Conservation (phyloP, 176 grass and related monocot species). For the Oropetium thomaeum region DNA sequence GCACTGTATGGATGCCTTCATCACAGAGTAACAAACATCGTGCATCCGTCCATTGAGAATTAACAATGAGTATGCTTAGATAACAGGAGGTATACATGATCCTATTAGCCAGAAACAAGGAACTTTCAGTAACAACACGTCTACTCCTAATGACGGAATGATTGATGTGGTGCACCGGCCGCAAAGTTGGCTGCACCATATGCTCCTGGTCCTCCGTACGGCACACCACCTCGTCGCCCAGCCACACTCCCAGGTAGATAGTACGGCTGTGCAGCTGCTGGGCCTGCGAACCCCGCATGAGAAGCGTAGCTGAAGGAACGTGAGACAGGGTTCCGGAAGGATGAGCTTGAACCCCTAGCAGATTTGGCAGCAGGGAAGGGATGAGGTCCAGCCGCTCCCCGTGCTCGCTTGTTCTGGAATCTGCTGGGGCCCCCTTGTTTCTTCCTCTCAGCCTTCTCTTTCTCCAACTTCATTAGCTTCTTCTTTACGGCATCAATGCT, state of each 20-base stretch:
- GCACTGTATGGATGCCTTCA: not conserved
- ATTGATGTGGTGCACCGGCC: conserved; percentile 16
- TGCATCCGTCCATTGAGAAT: not conserved
- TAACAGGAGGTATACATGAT: not conserved
- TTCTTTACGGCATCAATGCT: conserved; percentile 43
- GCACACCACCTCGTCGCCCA: conserved; percentile 13
- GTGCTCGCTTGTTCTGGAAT: conserved; percentile 45
- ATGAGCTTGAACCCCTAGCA: conserved; percentile 31
- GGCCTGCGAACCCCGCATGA: conserved; percentile 11
- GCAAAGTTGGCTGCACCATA: conserved; percentile 18
- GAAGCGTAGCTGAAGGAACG: conserved; percentile 32
- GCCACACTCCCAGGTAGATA: conserved; percentile 12
- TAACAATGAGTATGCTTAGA: conserved; percentile 2
- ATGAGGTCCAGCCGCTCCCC: conserved; percentile 13
- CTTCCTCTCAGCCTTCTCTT: conserved; percentile 61
- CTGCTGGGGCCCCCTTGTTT: conserved; percentile 31
- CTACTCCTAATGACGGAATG: conserved; percentile 28
- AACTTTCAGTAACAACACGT: conserved; percentile 18
- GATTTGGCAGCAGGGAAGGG: conserved; percentile 37
- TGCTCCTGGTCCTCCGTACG: conserved; percentile 37
- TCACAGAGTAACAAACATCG: not conserved
- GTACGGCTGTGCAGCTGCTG: conserved; percentile 15
- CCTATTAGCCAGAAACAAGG: conserved; percentile 21
- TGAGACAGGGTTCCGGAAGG: conserved; percentile 41
- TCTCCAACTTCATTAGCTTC: conserved; percentile 52